Evolutionary conservation across 441 rosid genomes (phyloP).

Genomic region (Aleurites moluccanus): DNA sequence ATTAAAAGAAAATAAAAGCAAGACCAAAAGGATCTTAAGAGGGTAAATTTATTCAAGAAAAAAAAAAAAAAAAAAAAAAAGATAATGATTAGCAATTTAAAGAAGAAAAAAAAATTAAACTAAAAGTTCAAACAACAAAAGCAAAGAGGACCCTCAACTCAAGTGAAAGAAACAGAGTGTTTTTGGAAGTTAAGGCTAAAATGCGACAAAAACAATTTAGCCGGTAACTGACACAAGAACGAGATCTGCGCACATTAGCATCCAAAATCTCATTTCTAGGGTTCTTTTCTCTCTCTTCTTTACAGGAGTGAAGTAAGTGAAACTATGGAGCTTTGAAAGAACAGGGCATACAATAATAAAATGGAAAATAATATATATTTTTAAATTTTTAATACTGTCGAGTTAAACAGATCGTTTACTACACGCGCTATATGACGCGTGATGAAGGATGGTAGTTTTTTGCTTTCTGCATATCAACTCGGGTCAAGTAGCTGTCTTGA

Average conservation of each 20-base stretch:
- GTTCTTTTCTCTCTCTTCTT: not conserved
- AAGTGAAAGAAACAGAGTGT: slow-evolving; percentile 17
- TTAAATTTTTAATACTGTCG: slow-evolving; percentile 1
- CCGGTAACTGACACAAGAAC: slow-evolving; percentile 23
- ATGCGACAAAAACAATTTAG: slow-evolving; percentile 24
- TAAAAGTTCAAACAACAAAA: slow-evolving; percentile 22
- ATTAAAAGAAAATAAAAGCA: slow-evolving; percentile 7
- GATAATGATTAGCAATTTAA: slow-evolving; percentile 48
- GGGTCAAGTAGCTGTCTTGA: slow-evolving; percentile 26
- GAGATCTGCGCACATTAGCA: slow-evolving; percentile 24
- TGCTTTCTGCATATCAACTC: not conserved
- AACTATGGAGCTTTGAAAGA: not conserved
- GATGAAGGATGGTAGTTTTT: not conserved
- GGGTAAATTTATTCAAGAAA: slow-evolving; percentile 22
- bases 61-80: slow-evolving; percentile 6
- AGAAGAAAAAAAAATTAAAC: slow-evolving; percentile 32
- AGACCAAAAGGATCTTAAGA: slow-evolving; percentile 31
- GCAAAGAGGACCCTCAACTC: slow-evolving; percentile 31
- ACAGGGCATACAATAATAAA: not conserved
- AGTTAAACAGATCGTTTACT: not conserved
- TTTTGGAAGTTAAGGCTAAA: slow-evolving; percentile 14
- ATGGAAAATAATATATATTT: no score
- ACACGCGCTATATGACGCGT: not conserved
- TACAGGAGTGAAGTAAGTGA: no score
- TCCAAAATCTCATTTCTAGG: not conserved